A percentile compares a stretch with the other conserved stretches of the same genome.
phyloP scores from a whole-genome alignment of 2,329 filamentous ascomycete genomes.

The Sporothrix inflata region DNA sequence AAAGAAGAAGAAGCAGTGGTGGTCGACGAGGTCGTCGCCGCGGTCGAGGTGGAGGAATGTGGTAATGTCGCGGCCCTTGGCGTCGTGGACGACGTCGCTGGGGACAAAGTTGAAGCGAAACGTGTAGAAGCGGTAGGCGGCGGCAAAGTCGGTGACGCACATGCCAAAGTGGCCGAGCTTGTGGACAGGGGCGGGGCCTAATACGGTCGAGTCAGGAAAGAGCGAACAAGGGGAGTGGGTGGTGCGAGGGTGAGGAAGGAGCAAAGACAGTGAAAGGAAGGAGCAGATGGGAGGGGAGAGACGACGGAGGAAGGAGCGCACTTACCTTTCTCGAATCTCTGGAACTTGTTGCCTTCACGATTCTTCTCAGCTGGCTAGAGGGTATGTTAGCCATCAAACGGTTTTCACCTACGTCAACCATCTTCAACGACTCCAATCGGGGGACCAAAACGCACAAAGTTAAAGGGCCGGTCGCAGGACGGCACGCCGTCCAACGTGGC shows the following conservation, averaged over 20 bases:
- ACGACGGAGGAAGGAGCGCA: neutral
- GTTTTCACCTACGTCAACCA: too few relatives aligned
- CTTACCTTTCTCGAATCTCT: conserved; percentile 53
- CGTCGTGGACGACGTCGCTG: conserved; percentile 51
- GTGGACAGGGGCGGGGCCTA: conserved; percentile 45
- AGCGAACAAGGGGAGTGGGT: neutral
- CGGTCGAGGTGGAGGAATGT: conserved; percentile 52
- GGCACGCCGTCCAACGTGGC: conserved; percentile 37
- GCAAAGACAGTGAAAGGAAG: neutral
- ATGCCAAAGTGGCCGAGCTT: conserved; percentile 60
- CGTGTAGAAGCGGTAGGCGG: conserved; percentile 53
- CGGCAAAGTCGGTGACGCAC: conserved; percentile 55
- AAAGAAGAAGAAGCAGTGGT: conserved; percentile 57
- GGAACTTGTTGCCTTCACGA: conserved; percentile 52
- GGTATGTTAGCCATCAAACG: conserved; percentile 33
- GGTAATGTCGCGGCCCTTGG: conserved; percentile 44
- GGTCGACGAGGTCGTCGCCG: conserved; percentile 51
- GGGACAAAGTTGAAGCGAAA: conserved; percentile 56
- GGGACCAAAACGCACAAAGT: neutral
- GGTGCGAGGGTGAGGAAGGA: neutral
- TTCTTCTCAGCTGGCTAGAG: conserved; percentile 54
- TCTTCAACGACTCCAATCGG: neutral
- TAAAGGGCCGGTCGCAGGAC: conserved; percentile 3
- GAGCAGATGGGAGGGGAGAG: neutral
- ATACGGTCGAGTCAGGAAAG: neutral